Percentiles rank a stretch among this genome's conserved stretches.
Evolutionary conservation across 257 asterid genomes (phyloP).

Genomic region (Leptodermis oblonga): DNA sequence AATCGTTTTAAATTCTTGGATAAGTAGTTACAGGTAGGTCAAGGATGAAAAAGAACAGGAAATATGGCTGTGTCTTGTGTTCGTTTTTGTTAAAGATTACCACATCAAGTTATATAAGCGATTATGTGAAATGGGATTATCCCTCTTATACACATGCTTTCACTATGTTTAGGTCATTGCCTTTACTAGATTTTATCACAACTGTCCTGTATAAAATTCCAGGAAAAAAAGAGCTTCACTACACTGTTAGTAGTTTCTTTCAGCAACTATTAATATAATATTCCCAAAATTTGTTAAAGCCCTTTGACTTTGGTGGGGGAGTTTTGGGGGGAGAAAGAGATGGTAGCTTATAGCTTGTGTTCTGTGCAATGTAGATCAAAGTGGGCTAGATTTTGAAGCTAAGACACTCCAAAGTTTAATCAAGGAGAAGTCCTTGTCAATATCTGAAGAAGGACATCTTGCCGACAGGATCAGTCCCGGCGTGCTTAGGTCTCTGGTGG

Average conservation of each 20-base stretch:
- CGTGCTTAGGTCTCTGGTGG: conserved; percentile 75
- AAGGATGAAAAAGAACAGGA: background rate
- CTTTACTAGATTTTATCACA: background rate
- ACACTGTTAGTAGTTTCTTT: too few species aligned
- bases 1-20: too few species aligned
- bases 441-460: conserved; percentile 76
- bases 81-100: background rate
- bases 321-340: background rate
- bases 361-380: conserved; percentile 58
- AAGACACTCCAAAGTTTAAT: conserved; percentile 81
- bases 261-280: background rate
- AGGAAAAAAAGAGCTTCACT: too few species aligned
- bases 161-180: background rate
- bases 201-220: too few species aligned
- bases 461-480: conserved; percentile 78
- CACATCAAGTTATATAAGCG: background rate
- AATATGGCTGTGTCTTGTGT: background rate
- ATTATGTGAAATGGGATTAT: too few species aligned
- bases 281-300: background rate
- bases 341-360: conserved; percentile 19
- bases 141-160: too few species aligned
- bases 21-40: background rate
- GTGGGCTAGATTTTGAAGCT: conserved; percentile 62
- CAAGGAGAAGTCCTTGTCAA: conserved; percentile 68
- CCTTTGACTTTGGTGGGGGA: background rate